Evolutionary conservation across 2,329 filamentous ascomycete species (phyloP).

Genomic region (Monosporascus sp.): DNA sequence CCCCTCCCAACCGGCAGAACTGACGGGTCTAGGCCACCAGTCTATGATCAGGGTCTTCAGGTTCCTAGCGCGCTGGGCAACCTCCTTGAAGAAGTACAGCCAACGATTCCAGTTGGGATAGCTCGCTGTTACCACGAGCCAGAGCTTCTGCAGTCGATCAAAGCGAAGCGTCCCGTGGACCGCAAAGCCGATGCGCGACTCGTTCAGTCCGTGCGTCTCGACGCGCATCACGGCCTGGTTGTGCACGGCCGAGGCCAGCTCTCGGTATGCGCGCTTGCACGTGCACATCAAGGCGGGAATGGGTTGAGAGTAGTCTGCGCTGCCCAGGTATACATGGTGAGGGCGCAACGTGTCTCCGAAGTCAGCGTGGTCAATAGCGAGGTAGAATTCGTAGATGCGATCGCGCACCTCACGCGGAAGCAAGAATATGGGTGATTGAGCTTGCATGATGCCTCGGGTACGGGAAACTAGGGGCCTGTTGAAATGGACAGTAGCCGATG

Average conservation of each 20-base stretch:
- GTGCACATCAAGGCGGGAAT: constrained; percentile 18
- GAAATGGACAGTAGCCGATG: too few species aligned
- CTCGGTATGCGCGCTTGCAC: constrained; percentile 13
- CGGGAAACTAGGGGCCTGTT: too few species aligned
- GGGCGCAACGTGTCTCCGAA: constrained; percentile 19
- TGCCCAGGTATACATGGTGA: constrained; percentile 9
- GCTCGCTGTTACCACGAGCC: constrained; percentile 20
- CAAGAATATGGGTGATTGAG: constrained; percentile 10
- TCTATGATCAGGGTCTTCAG: constrained; percentile 23
- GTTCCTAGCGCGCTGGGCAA: constrained; percentile 7
- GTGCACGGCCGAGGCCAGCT: constrained; percentile 18
- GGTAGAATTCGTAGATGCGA: constrained; percentile 20
- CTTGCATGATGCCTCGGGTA: neutral
- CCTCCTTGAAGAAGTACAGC: constrained; percentile 22
- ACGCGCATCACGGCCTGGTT: constrained; percentile 19
- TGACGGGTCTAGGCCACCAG: constrained; percentile 20
- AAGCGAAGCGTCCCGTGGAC: constrained; percentile 23
- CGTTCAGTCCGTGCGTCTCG: constrained; percentile 16
- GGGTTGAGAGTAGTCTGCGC: constrained; percentile 6
- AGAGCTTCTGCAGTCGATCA: constrained; percentile 19
- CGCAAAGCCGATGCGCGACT: constrained; percentile 23
- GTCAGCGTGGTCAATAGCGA: constrained; percentile 13
- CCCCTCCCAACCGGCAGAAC: constrained; percentile 6
- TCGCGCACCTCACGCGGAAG: constrained; percentile 19
- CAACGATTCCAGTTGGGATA: constrained; percentile 27